A percentile compares a stretch with the other conserved stretches of the same genome.
These are phyloP conservation scores for Peronospora destructor DNA, from an alignment of 352 stramenopile genomes.

Conservation along the genomic window DNA sequence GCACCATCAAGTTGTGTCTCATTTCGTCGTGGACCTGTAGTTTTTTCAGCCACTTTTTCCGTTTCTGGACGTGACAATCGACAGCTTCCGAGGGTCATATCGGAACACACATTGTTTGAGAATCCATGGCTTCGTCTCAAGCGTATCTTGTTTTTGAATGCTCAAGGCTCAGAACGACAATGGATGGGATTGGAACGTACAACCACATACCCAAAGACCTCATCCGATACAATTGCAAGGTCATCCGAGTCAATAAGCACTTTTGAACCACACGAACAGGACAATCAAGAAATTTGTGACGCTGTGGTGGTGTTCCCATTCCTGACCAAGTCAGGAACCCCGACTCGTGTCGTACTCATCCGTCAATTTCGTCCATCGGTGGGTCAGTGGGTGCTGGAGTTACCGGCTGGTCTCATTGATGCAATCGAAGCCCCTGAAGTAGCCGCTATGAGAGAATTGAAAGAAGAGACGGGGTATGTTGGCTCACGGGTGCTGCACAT, in stretches of 20 bases:
- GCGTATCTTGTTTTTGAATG: conserved; percentile 57
- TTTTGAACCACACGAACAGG: conserved; percentile 6
- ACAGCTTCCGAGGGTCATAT: conserved; percentile 39
- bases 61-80: conserved; percentile 10
- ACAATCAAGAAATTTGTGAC: conserved; percentile 37
- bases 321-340: conserved; percentile 29
- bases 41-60: conserved; percentile 5
- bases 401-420: conserved; percentile 90
- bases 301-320: conserved; percentile 74
- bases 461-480: conserved; percentile 87
- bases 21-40: conserved; percentile 1
- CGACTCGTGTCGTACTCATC: conserved; percentile 66
- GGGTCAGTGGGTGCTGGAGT: conserved; percentile 82
- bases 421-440: conserved; percentile 56
- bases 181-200: conserved; percentile 66
- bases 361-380: conserved; percentile 88
- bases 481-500: conserved; percentile 61
- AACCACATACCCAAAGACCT: conserved; percentile 43
- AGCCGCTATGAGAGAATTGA: conserved; percentile 78
- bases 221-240: background rate
- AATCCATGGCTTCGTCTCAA: conserved; percentile 63
- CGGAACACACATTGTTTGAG: conserved; percentile 52
- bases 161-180: conserved; percentile 36
- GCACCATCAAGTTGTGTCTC: background rate
- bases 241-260: background rate